phyloP scores from a whole-genome alignment of 805 yeast genomes.

The Pichia manshurica region DNA sequence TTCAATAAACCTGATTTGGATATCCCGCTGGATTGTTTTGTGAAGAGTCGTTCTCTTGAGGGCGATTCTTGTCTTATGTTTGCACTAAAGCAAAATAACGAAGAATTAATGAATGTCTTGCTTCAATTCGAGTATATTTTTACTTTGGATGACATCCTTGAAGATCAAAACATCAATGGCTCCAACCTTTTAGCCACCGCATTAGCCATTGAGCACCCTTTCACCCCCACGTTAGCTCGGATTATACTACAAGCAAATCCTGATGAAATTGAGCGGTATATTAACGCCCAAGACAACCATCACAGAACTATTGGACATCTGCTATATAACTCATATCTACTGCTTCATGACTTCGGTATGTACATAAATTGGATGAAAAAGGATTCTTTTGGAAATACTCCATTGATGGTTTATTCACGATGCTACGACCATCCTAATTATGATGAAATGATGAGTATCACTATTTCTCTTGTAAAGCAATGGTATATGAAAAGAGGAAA shows the following conservation, averaged over 20 bases:
- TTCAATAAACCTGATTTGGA: constrained; percentile 8
- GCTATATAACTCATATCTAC: constrained; percentile 48
- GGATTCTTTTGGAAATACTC: constrained; percentile 69
- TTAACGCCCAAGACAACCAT: constrained; percentile 45
- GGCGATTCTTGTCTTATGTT: constrained; percentile 73
- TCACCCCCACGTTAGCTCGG: constrained; percentile 38
- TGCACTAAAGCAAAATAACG: constrained; percentile 48
- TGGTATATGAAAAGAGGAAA: constrained; percentile 35
- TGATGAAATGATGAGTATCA: constrained; percentile 38
- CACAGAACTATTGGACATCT: constrained; percentile 71
- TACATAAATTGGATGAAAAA: constrained; percentile 62
- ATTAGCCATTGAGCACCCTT: constrained; percentile 41
- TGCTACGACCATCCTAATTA: constrained; percentile 76
- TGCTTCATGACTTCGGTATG: constrained; percentile 50
- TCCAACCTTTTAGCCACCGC: constrained; percentile 58
- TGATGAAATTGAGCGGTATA: constrained; percentile 43
- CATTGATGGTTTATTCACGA: constrained; percentile 67
- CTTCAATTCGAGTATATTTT: constrained; percentile 43
- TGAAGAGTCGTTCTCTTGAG: constrained; percentile 37
- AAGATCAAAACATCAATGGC: constrained; percentile 52
- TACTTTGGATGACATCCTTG: constrained; percentile 60
- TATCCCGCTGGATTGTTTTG: constrained; percentile 18
- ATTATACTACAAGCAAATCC: constrained; percentile 36
- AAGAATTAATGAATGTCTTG: constrained; percentile 40
- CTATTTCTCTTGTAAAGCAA: constrained; percentile 38